A percentile compares a stretch with the other conserved stretches of the same genome.
These are phyloP conservation scores for Penicillium sp. DNA, from an alignment of 2,329 filamentous ascomycete genomes.

Conservation along the genomic window DNA sequence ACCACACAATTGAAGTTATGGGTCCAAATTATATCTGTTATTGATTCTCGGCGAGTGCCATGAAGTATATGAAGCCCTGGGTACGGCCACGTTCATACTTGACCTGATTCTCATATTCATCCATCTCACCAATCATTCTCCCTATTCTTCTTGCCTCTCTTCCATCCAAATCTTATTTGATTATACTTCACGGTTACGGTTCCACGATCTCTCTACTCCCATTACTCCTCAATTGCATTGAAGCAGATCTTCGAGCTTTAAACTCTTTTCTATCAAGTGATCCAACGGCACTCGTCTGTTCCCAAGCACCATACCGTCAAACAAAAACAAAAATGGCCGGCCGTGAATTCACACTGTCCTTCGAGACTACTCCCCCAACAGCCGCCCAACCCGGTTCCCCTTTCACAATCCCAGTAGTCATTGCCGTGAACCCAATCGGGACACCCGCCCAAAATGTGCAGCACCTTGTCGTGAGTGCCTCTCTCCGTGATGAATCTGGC, in stretches of 20 bases:
- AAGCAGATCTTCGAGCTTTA: background rate
- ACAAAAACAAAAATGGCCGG: conserved; percentile 15
- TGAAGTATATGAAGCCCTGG: conserved; percentile 25
- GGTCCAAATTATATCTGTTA: conserved; percentile 6
- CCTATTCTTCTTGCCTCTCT: background rate
- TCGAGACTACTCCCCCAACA: conserved; percentile 32
- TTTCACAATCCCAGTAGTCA: conserved; percentile 35
- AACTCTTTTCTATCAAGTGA: background rate
- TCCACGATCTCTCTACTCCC: background rate
- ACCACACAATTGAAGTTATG: conserved; percentile 12
- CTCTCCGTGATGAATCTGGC: conserved; percentile 30
- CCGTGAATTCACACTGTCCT: conserved; percentile 32
- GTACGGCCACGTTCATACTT: conserved; percentile 1
- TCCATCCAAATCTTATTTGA: background rate
- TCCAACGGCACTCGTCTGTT: background rate
- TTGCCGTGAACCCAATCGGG: conserved; percentile 33
- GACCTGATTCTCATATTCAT: conserved; percentile 1
- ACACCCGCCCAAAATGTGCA: conserved; percentile 24
- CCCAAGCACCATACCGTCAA: background rate
- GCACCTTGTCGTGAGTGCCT: conserved; percentile 31
- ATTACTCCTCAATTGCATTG: conserved; percentile 6
- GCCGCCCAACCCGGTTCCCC: conserved; percentile 27
- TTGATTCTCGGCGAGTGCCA: conserved; percentile 10
- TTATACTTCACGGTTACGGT: conserved; percentile 10
- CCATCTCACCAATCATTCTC: background rate